A percentile compares a stretch with the other conserved stretches of the same genome.
Evolutionary conservation across 2,329 filamentous ascomycete species (phyloP).

Genomic region (Herpotrichia juniperi): DNA sequence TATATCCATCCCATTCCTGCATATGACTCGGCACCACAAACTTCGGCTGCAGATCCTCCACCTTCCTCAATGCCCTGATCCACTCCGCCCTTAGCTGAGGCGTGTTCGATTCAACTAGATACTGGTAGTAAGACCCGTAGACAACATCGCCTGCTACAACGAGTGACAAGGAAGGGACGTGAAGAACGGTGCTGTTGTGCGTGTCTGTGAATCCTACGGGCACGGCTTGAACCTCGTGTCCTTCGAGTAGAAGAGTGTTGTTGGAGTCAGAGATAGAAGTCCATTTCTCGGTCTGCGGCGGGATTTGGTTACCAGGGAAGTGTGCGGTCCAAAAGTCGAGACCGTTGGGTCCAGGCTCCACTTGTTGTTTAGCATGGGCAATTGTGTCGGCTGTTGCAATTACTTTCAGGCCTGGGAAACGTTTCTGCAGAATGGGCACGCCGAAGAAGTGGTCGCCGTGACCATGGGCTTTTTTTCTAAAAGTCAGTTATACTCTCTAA

Average conservation of each 20-base stretch:
- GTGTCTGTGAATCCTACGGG: conserved; percentile 25
- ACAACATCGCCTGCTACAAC: conserved; percentile 49
- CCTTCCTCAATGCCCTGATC: conserved; percentile 38
- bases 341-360: background rate
- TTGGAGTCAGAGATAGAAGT: conserved; percentile 16
- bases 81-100: conserved; percentile 37
- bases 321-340: conserved; percentile 21
- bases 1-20: background rate
- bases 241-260: conserved; percentile 26
- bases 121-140: conserved; percentile 47
- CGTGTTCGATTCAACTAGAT: conserved; percentile 44
- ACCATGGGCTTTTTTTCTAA: too few species aligned
- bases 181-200: conserved; percentile 41
- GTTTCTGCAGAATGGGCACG: conserved; percentile 29
- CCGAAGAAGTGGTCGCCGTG: conserved; percentile 52
- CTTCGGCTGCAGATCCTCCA: conserved; percentile 38
- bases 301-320: conserved; percentile 21
- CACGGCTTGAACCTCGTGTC: conserved; percentile 23
- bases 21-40: conserved; percentile 1
- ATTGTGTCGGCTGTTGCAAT: conserved; percentile 29
- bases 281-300: background rate
- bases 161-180: conserved; percentile 41
- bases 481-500: too few species aligned
- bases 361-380: conserved; percentile 26
- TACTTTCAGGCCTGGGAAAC: conserved; percentile 34